Evolutionary conservation across 768 basidiomycete genomes (phyloP).

Genomic region (Lentinus brumalis): DNA sequence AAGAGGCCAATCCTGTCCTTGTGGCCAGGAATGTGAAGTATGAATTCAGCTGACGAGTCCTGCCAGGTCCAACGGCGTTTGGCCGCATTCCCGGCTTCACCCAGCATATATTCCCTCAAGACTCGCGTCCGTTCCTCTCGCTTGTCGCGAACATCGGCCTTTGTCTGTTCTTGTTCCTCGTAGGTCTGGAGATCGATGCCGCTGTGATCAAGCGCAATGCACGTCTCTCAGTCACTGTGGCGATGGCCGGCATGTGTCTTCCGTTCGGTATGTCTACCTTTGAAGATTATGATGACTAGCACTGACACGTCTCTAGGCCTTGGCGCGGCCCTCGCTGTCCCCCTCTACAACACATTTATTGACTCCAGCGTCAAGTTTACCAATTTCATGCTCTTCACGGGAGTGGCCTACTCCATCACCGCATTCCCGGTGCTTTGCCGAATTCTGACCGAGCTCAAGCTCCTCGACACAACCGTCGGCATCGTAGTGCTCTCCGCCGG

Average conservation of each 20-base stretch:
- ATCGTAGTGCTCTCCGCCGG: conserved; percentile 92
- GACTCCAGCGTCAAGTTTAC: conserved; percentile 70
- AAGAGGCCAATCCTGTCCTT: too few relatives aligned
- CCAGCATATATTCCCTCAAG: conserved; percentile 75
- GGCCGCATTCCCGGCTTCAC: conserved; percentile 91
- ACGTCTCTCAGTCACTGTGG: conserved; percentile 65
- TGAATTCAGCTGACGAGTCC: background rate
- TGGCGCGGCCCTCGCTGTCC: conserved; percentile 68
- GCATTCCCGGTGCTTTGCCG: conserved; percentile 87
- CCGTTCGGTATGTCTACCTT: conserved; percentile 61
- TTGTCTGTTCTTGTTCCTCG: conserved; percentile 87
- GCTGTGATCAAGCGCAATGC: conserved; percentile 78
- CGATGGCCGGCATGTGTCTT: conserved; percentile 80
- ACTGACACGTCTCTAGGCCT: conserved; percentile 34
- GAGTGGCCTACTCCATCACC: conserved; percentile 88
- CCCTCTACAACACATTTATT: conserved; percentile 78
- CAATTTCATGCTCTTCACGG: conserved; percentile 93
- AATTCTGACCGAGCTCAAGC: conserved; percentile 87
- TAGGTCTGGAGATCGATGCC: conserved; percentile 89
- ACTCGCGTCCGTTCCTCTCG: conserved; percentile 74
- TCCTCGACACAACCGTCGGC: conserved; percentile 90
- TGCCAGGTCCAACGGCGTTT: conserved; percentile 51
- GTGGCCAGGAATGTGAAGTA: background rate
- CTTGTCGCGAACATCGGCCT: conserved; percentile 90
- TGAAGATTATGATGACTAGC: background rate